A percentile compares a stretch with the other conserved stretches of the same genome.
phyloP scores from a whole-genome alignment of 345 rosid species.

The Gossypium raimondii region DNA sequence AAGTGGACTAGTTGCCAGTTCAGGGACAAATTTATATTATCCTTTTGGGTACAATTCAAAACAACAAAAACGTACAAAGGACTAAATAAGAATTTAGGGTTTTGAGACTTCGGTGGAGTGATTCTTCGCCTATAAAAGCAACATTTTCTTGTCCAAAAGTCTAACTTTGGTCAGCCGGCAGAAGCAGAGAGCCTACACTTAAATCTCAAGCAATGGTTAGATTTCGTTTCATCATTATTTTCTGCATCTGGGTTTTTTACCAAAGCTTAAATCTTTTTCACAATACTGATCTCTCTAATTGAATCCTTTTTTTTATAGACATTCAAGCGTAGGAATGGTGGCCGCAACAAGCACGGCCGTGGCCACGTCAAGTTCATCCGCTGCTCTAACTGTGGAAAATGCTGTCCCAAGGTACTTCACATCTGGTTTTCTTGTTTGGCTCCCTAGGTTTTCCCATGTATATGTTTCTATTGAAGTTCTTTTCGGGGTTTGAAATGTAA shows the following conservation, averaged over 20 bases:
- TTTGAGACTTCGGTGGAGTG: not conserved
- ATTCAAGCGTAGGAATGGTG: conserved; percentile 95
- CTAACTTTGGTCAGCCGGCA: not conserved
- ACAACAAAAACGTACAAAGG: not conserved
- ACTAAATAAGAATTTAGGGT: not conserved
- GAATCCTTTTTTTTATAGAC: conserved; percentile 33
- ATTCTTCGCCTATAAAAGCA: not conserved
- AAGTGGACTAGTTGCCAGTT: too few relatives aligned
- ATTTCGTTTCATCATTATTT: not conserved
- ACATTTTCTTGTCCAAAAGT: not conserved
- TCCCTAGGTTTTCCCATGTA: not conserved
- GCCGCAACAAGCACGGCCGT: conserved; percentile 95
- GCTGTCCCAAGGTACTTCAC: conserved; percentile 76
- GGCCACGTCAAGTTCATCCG: conserved; percentile 89
- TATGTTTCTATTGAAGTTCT: not conserved
- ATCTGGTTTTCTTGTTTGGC: not conserved
- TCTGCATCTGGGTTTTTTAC: not conserved
- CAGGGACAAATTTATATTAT: too few relatives aligned
- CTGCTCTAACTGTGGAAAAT: conserved; percentile 96
- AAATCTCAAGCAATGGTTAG: conserved; percentile 8
- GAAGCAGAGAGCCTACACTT: not conserved
- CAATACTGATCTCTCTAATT: not conserved
- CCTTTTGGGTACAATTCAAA: not conserved
- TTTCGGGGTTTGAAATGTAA: not conserved
- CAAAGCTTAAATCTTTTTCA: not conserved